Evolutionary conservation across 345 rosid species (phyloP), one percentile per base, ranked within the genome.

Genomic region (Trapa bicornis): DNA sequence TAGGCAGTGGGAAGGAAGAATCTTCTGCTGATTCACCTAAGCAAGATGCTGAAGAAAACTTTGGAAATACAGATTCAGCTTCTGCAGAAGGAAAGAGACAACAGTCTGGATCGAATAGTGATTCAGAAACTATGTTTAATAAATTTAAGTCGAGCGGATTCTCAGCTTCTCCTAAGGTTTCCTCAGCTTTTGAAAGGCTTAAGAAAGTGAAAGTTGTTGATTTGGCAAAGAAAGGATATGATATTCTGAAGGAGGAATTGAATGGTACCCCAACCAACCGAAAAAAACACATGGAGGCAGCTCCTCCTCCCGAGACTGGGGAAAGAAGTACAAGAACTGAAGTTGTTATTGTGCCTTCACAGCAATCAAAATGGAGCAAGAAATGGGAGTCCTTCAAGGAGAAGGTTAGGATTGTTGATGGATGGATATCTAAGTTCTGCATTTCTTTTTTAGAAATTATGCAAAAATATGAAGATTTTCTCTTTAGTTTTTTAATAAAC

Each of bases 151-250:
- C 89, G 0, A 71, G 79, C 68, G 73, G 85, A 65, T 84, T 89
- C 75, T 82, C 77, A 17, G 65, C 66, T 64, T 67, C 97, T 22
- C 85, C 88, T 22, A 89, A 83, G 75, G 80, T 89, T 22, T 80
- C 87, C 3, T 68, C 70, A 45, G 86, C 91, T 61, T 84, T 84
- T 75, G 75, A 81, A 73, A 92, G 69, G 80, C 79, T 88, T 68
- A 89, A 80, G 82, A 88, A 83, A 64, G 83, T 75, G 62, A 89
- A 88, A 71, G 88, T 86, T 58, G 70, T 84, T 72, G 93, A 95
- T 74, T 62, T 89, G 60, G 88, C 91, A 29, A 95, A 80, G 86
- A 89, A 87, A 74, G 99, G 96, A 56, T 85, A 85, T 82, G 99
- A 80, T 71, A 84, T 84, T 73, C 84, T 95, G 41, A 89, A 85